Evolutionary conservation across 495 filamentous ascomycete species (phyloP), one percentile per base, ranked within the genome.

Genomic region (Geopyxis carbonaria): DNA sequence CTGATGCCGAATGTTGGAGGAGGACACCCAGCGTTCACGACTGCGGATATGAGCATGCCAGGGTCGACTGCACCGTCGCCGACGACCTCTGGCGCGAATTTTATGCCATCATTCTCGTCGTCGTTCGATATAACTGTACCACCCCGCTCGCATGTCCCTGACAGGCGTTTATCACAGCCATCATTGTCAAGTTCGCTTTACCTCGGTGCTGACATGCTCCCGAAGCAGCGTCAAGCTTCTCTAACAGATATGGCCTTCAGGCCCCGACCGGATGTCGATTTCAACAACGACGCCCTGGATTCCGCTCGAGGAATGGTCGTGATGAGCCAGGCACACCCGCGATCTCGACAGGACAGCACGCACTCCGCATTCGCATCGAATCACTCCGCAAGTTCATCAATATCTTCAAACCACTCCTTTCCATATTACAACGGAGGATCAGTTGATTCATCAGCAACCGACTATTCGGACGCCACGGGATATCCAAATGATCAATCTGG

Each of bases 311-410:
- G 84, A 44, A 93, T 97, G 82, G 70, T 94, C 16, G 82, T 85
- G 6, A 80, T 94, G 70, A 92, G 84, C 66, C 87, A 95, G 58
- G 63, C 80, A 50, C 77, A 66, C n/a, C 80, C 86, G 5, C 84
- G 87, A 11, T 69, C 75, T 33, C 66, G 74, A 44, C 71, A 69
- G 43, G 73, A 74, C 23, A 86, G 85, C 2, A 64, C 71, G n/a
- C 84, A 93, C 57, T 83, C 83, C 6, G 94, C 94, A 50, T 87
- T 87, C 18, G 87, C 87, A 1, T 69, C 82, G 11, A 70, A 78
- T 11, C 87, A 95, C 61, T 95, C 89, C 1, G 72, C 81, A n/a
- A 82, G 71, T 50, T 95, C 91, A 2, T 95, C 91, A 28, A 82
- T 95, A 44, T 97, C 89, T 2, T 92, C 85, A 9, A 70, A 74